phyloP scores from a whole-genome alignment of 2,329 filamentous ascomycete genomes.

The Cytospora paraplurivora region DNA sequence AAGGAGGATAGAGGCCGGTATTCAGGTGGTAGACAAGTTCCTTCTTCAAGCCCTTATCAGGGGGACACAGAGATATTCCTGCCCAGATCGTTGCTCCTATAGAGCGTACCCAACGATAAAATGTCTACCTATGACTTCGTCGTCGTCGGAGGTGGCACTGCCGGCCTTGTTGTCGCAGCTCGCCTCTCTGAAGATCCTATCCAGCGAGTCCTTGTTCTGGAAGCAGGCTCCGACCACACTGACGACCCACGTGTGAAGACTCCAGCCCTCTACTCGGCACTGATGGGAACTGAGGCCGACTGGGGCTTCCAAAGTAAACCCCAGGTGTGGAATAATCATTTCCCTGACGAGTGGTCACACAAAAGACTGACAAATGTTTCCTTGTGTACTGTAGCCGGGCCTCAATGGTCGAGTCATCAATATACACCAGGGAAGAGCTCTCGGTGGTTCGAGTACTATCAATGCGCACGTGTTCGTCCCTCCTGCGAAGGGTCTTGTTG shows the following conservation, averaged over 20 bases:
- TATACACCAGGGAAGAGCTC: slow-evolving; percentile 39
- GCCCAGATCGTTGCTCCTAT: too few species aligned
- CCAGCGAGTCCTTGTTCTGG: slow-evolving; percentile 43
- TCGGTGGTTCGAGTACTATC: slow-evolving; percentile 39
- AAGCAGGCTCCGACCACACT: slow-evolving; percentile 41
- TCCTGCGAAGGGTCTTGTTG: slow-evolving; percentile 31
- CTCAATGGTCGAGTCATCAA: slow-evolving; percentile 37
- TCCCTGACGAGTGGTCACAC: not conserved
- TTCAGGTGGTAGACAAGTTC: too few species aligned
- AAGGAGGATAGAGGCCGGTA: too few species aligned
- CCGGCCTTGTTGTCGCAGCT: slow-evolving; percentile 49
- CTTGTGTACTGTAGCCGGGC: not conserved
- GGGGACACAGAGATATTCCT: too few species aligned
- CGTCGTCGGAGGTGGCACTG: slow-evolving; percentile 52
- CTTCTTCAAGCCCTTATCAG: too few species aligned
- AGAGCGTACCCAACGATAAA: too few species aligned
- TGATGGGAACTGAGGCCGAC: slow-evolving; percentile 19
- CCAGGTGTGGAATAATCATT: slow-evolving; percentile 1
- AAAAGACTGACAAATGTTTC: not conserved
- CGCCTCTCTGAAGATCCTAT: slow-evolving; percentile 42
- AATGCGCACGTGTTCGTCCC: slow-evolving; percentile 33
- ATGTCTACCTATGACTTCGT: slow-evolving; percentile 42
- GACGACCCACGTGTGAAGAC: slow-evolving; percentile 36
- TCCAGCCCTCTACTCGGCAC: slow-evolving; percentile 16
- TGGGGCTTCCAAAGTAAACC: slow-evolving; percentile 19